These are phyloP conservation scores for Fusarium setosum DNA, from an alignment of 2,329 filamentous ascomycete species.

Conservation along the genomic window DNA sequence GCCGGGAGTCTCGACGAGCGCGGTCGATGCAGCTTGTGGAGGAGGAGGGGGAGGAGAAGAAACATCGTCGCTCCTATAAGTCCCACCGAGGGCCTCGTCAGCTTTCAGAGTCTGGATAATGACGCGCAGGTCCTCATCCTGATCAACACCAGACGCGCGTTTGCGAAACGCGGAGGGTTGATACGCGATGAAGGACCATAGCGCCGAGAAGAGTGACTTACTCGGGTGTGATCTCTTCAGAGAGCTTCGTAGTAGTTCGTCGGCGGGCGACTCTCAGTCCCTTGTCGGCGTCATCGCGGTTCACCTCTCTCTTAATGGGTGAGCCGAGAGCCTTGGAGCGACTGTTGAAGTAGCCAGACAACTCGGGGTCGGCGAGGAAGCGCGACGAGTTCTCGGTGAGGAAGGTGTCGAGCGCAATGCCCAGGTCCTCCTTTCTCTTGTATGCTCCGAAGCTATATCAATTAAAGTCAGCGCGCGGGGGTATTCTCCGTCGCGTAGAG, in stretches of 20 bases:
- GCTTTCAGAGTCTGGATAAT: conserved; percentile 8
- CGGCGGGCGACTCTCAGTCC: conserved; percentile 60
- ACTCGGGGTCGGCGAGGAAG: conserved; percentile 70
- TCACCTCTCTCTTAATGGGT: conserved; percentile 68
- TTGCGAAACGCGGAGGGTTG: conserved; percentile 12
- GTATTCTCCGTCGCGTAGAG: conserved; percentile 7
- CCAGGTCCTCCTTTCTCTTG: conserved; percentile 86
- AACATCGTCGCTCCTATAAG: conserved; percentile 44
- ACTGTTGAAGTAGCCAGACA: conserved; percentile 81
- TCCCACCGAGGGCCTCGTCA: conserved; percentile 18
- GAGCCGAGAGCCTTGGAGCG: conserved; percentile 70
- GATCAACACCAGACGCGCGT: conserved; percentile 11
- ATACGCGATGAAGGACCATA: conserved; percentile 18
- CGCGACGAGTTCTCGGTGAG: conserved; percentile 75
- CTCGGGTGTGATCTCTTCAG: conserved; percentile 59
- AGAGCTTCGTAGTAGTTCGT: conserved; percentile 54
- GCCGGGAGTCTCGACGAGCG: conserved; percentile 61
- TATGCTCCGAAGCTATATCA: conserved; percentile 71
- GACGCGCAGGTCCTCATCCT: conserved; percentile 4
- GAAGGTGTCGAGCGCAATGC: conserved; percentile 77
- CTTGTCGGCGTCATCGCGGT: conserved; percentile 51
- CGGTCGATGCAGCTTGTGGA: conserved; percentile 52
- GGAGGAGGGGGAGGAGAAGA: conserved; percentile 5
- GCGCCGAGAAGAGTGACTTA: conserved; percentile 48
- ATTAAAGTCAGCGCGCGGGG: conserved; percentile 31